A percentile compares a stretch with the other conserved stretches of the same genome.
These are phyloP conservation scores for Ilex asprella DNA, from an alignment of 257 asterid species.

Conservation along the genomic window DNA sequence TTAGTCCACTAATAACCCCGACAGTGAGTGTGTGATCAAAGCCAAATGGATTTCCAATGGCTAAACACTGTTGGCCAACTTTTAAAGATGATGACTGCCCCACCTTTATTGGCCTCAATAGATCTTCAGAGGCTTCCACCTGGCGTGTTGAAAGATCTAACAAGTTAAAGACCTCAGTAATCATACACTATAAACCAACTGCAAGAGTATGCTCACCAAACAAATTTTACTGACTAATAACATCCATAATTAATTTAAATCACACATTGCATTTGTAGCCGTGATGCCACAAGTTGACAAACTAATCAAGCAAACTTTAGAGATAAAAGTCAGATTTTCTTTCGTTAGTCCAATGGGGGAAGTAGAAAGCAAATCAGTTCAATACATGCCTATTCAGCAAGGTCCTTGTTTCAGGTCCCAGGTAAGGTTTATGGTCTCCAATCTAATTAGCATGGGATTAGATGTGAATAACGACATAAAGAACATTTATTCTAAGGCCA, in stretches of 20 bases:
- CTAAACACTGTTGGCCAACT: conserved; percentile 95
- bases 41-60: conserved; percentile 97
- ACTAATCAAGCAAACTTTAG: too few relatives aligned
- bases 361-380: too few relatives aligned
- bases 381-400: too few relatives aligned
- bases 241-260: background rate
- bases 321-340: too few relatives aligned
- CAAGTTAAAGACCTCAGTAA: background rate
- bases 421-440: too few relatives aligned
- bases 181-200: background rate
- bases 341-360: too few relatives aligned
- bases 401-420: too few relatives aligned
- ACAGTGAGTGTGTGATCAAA: conserved; percentile 97
- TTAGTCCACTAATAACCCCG: conserved; percentile 90
- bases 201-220: background rate
- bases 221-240: background rate
- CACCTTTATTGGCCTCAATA: conserved; percentile 68
- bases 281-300: too few relatives aligned
- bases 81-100: conserved; percentile 70
- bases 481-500: too few relatives aligned
- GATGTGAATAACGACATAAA: too few relatives aligned
- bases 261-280: background rate
- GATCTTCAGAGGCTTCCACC: conserved; percentile 82
- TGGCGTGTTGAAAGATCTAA: conserved; percentile 14
- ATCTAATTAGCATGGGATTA: too few relatives aligned